A percentile compares a stretch with the other conserved stretches of the same genome.
Conservation (phyloP, 2,329 filamentous ascomycete species). For the Neospermospora avenae region DNA sequence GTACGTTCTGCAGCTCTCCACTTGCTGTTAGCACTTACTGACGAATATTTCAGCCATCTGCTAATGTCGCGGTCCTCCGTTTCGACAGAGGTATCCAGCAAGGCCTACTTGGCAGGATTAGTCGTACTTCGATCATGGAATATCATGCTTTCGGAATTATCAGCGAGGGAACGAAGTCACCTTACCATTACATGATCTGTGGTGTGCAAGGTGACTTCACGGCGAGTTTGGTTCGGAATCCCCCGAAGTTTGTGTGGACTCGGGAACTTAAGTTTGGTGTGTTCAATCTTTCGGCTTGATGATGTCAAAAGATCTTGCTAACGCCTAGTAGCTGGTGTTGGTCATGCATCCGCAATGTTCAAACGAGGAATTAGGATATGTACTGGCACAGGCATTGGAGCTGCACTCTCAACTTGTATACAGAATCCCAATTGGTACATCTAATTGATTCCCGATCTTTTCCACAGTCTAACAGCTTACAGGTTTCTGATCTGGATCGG, state of each 20-base stretch:
- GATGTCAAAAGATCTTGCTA: constrained; percentile 8
- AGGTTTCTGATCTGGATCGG: constrained; percentile 45
- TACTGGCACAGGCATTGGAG: constrained; percentile 42
- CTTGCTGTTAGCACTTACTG: constrained; percentile 12
- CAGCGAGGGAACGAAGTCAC: constrained; percentile 38
- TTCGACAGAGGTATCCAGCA: constrained; percentile 43
- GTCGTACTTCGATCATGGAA: constrained; percentile 42
- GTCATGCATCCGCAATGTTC: constrained; percentile 43
- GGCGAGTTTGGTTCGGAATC: constrained; percentile 38
- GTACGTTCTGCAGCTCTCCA: constrained; percentile 26
- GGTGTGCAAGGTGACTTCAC: constrained; percentile 44
- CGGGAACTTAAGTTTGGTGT: constrained; percentile 41
- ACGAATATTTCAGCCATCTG: constrained; percentile 36
- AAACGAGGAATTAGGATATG: constrained; percentile 42
- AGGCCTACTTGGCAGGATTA: constrained; percentile 41
- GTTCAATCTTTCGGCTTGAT: constrained; percentile 9
- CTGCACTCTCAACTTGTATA: constrained; percentile 42
- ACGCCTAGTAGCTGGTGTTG: constrained; percentile 38
- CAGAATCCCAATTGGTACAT: constrained; percentile 39
- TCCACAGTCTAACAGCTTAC: constrained; percentile 7
- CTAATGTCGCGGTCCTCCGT: constrained; percentile 40
- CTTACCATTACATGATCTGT: constrained; percentile 42
- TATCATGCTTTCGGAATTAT: constrained; percentile 44
- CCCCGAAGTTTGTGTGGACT: constrained; percentile 41
- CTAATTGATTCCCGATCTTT: background rate